Evolutionary conservation across 2,329 filamentous ascomycete species (phyloP).

Genomic region (Dactylellina parvicollis): DNA sequence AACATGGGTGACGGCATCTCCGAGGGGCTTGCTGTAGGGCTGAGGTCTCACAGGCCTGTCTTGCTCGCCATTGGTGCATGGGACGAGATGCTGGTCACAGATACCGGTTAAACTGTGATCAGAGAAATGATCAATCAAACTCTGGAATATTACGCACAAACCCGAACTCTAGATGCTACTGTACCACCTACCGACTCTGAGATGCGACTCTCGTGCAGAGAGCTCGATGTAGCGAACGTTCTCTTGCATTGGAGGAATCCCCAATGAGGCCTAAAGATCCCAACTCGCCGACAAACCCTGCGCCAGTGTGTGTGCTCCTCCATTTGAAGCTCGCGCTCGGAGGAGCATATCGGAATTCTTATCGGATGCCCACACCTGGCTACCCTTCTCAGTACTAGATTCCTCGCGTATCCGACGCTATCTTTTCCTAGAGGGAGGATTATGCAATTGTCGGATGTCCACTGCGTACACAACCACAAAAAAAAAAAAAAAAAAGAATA

Average conservation of each 20-base stretch:
- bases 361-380: too few species aligned
- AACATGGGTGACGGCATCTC: slow-evolving; percentile 11
- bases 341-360: slow-evolving; percentile 2
- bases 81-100: background rate
- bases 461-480: too few species aligned
- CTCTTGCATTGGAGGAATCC: background rate
- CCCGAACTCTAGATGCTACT: background rate
- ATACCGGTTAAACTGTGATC: background rate
- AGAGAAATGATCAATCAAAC: background rate
- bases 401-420: background rate
- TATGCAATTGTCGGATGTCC: too few species aligned
- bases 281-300: background rate
- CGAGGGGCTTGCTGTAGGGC: background rate
- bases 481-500: too few species aligned
- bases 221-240: slow-evolving; percentile 5
- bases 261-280: slow-evolving; percentile 3
- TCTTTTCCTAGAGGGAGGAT: background rate
- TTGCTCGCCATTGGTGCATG: background rate
- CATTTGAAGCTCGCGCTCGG: background rate
- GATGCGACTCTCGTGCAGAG: background rate
- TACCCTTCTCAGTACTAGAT: background rate
- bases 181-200: too few species aligned
- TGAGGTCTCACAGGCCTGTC: background rate
- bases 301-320: background rate
- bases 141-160: background rate